phyloP scores from a whole-genome alignment of 441 rosid genomes.

The Capsella rubella region DNA sequence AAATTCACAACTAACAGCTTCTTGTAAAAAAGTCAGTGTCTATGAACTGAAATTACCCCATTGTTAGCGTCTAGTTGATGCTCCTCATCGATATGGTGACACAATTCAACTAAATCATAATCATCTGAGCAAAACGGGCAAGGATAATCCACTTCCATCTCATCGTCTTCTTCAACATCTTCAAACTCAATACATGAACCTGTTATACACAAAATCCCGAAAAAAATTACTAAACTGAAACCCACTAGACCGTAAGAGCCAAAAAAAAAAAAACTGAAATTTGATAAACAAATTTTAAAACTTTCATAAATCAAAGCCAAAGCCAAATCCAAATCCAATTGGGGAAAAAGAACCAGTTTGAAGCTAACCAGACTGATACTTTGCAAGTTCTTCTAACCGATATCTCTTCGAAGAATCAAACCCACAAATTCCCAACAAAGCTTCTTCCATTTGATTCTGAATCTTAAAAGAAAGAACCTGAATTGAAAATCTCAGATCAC shows the following conservation, averaged over 20 bases:
- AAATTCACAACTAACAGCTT: slow-evolving; percentile 3
- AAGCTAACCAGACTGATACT: slow-evolving; percentile 59
- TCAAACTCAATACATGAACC: slow-evolving; percentile 65
- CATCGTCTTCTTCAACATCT: slow-evolving; percentile 54
- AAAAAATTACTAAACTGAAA: background rate
- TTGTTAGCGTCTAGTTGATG: slow-evolving; percentile 57
- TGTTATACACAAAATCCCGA: background rate
- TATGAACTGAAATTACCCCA: slow-evolving; percentile 50
- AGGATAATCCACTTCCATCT: slow-evolving; percentile 52
- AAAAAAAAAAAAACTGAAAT: background rate
- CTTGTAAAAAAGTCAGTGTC: slow-evolving; percentile 21
- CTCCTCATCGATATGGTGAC: slow-evolving; percentile 68
- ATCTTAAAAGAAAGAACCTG: background rate
- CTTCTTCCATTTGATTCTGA: slow-evolving; percentile 61
- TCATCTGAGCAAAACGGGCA: slow-evolving; percentile 74
- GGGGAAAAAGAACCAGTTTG: background rate
- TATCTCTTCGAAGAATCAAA: slow-evolving; percentile 61
- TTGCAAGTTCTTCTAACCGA: slow-evolving; percentile 49
- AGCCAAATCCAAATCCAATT: background rate
- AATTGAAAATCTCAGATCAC: slow-evolving; percentile 7
- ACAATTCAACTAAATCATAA: slow-evolving; percentile 64
- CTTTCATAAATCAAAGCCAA: background rate
- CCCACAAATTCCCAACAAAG: slow-evolving; percentile 53
- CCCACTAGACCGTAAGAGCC: slow-evolving; percentile 14
- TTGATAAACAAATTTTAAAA: background rate